phyloP scores from a whole-genome alignment of 108 stramenopile genomes.

The Nannochloropsis gaditana region DNA sequence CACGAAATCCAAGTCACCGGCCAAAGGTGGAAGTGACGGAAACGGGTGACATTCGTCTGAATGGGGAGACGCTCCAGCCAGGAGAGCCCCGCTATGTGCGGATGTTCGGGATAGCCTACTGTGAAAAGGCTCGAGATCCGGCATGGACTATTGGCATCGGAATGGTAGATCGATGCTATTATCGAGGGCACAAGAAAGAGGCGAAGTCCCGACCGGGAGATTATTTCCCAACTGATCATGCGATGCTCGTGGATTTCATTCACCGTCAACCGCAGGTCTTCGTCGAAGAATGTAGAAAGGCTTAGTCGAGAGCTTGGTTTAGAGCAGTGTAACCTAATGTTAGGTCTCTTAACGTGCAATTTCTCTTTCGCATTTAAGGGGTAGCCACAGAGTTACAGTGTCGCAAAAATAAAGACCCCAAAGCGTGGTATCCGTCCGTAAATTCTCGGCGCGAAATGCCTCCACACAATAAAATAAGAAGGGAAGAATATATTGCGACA shows the following conservation, averaged over 20 bases:
- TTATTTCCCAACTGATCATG: slow-evolving; percentile 9
- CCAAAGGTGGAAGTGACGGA: background rate
- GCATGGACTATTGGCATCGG: background rate
- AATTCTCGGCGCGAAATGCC: too few species aligned
- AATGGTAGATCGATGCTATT: slow-evolving; percentile 17
- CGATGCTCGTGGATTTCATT: background rate
- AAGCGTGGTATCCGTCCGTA: too few species aligned
- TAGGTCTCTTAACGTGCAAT: too few species aligned
- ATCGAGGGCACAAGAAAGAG: slow-evolving; percentile 1
- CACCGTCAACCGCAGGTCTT: background rate
- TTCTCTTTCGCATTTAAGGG: too few species aligned
- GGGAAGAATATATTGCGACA: too few species aligned
- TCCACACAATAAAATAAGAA: too few species aligned
- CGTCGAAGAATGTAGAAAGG: background rate
- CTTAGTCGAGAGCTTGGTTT: too few species aligned
- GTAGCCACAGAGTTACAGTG: too few species aligned
- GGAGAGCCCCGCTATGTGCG: background rate
- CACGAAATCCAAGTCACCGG: too few species aligned
- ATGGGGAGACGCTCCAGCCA: background rate
- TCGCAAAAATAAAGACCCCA: too few species aligned
- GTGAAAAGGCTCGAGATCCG: background rate
- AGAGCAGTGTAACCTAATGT: too few species aligned
- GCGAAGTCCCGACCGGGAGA: background rate
- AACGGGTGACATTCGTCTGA: background rate
- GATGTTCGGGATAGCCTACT: background rate